Evolutionary conservation across 2,329 filamentous ascomycete species (phyloP).

Genomic region (Alternaria angustiovoidea): DNA sequence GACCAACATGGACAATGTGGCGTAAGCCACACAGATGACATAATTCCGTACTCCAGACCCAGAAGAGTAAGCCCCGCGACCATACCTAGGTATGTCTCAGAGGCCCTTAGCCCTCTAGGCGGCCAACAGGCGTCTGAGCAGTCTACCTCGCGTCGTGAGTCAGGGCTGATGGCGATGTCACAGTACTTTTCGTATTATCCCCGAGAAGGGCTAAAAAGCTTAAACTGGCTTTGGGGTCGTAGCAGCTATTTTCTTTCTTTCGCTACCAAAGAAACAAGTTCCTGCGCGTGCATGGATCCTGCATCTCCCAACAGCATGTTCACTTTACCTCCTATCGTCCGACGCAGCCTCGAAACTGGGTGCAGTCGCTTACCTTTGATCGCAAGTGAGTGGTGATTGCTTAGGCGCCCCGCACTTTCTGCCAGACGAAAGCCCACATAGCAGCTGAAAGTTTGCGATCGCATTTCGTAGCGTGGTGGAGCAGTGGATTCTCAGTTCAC

Average conservation of each 20-base stretch:
- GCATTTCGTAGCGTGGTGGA: slow-evolving; percentile 1
- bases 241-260: neutral
- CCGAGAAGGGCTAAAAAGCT: neutral
- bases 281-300: slow-evolving; percentile 1
- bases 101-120: neutral
- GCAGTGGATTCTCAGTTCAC: neutral
- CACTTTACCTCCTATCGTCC: neutral
- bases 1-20: neutral
- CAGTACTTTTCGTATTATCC: neutral
- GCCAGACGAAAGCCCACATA: neutral
- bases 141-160: neutral
- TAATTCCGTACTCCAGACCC: neutral
- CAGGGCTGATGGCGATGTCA: neutral
- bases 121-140: neutral
- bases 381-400: neutral
- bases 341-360: neutral
- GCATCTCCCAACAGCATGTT: slow-evolving; percentile 1
- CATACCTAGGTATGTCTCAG: neutral
- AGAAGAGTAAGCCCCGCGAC: neutral
- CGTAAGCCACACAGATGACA: slow-evolving; percentile 4
- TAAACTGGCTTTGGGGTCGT: neutral
- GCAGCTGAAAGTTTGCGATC: neutral
- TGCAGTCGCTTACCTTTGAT: neutral
- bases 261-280: slow-evolving; percentile 7
- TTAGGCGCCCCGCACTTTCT: neutral